phyloP scores from a whole-genome alignment of 2,329 filamentous ascomycete species.

The Venturiaceae sp. region DNA sequence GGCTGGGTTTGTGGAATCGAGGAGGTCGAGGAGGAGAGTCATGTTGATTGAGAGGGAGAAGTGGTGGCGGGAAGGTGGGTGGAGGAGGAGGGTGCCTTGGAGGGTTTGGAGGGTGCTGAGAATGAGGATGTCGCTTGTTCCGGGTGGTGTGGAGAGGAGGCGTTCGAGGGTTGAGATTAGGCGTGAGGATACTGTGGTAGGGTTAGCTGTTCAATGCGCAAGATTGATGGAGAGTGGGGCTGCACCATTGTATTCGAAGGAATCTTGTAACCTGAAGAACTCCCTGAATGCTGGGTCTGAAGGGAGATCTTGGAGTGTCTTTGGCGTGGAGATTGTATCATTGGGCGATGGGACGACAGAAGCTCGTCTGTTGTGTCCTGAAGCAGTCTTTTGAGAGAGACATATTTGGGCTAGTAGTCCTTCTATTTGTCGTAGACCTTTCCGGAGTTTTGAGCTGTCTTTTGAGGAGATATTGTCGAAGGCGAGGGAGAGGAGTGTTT shows the following conservation, averaged over 20 bases:
- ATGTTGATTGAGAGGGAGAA: conserved; percentile 89
- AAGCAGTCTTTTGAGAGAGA: conserved; percentile 43
- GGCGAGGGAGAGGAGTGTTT: conserved; percentile 80
- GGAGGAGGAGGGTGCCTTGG: conserved; percentile 78
- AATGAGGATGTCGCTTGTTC: conserved; percentile 61
- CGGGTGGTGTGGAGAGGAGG: conserved; percentile 41
- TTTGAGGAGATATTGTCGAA: conserved; percentile 96
- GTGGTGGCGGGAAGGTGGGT: conserved; percentile 78
- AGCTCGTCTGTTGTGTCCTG: conserved; percentile 22
- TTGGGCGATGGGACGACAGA: conserved; percentile 23
- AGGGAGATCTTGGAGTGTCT: conserved; percentile 56
- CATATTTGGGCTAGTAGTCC: conserved; percentile 91
- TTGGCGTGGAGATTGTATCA: conserved; percentile 18
- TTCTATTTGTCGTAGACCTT: conserved; percentile 89
- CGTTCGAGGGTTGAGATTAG: conserved; percentile 79
- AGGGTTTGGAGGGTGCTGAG: conserved; percentile 80
- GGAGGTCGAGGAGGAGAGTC: conserved; percentile 93
- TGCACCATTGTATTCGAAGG: conserved; percentile 87
- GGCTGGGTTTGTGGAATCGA: conserved; percentile 82
- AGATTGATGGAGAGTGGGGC: not conserved
- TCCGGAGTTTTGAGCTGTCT: conserved; percentile 80
- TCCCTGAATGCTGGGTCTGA: conserved; percentile 85
- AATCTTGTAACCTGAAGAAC: conserved; percentile 94
- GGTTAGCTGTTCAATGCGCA: conserved; percentile 18
- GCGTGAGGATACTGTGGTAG: conserved; percentile 55